Conservation (phyloP, 306 rosid species). For the Cicer arietinum region DNA sequence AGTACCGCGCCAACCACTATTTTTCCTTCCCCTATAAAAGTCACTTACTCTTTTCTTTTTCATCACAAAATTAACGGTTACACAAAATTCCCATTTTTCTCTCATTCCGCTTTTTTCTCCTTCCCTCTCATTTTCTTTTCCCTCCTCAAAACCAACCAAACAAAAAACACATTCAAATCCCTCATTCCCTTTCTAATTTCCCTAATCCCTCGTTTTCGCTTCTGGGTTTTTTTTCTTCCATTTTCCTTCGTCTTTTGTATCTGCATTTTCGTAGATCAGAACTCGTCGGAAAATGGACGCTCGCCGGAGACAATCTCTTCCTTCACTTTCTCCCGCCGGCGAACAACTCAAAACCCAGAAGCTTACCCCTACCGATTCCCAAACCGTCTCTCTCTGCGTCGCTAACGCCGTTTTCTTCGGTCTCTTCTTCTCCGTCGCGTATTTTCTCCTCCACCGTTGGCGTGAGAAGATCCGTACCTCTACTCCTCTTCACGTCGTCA, state of each 20-base stretch:
- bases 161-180: not conserved
- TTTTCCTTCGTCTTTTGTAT: conserved; percentile 37
- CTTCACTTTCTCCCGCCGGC: conserved; percentile 23
- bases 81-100: not conserved
- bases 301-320: conserved; percentile 53
- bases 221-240: conserved; percentile 2
- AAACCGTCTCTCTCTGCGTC: conserved; percentile 59
- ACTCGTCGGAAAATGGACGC: conserved; percentile 59
- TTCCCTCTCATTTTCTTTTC: not conserved
- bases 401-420: conserved; percentile 73
- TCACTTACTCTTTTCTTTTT: no score
- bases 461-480: conserved; percentile 85
- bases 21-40: no score
- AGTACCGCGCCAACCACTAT: no score
- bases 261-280: conserved; percentile 33
- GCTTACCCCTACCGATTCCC: not conserved
- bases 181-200: no score
- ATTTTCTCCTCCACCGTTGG: conserved; percentile 85
- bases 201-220: conserved; percentile 12
- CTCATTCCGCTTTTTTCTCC: not conserved
- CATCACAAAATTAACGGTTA: not conserved
- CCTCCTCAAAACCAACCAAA: not conserved
- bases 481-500: conserved; percentile 76
- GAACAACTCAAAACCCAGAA: conserved; percentile 39
- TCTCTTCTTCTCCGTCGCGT: conserved; percentile 81